Base-by-base conservation (phyloP, 805 yeast species). In the Candida oleophila region DNA sequence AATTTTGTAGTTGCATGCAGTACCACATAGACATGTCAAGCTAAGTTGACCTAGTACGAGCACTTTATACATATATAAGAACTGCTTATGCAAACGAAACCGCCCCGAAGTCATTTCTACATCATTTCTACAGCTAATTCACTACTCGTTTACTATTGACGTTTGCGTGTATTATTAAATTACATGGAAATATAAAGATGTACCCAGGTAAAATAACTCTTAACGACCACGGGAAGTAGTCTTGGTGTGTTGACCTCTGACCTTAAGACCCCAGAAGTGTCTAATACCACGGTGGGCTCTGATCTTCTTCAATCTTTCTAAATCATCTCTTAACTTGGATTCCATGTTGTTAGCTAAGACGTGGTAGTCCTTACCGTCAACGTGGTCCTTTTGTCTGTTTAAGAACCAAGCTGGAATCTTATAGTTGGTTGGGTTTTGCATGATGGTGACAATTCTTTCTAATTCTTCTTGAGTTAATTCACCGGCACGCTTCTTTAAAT, bases 201-300 rank as follows among this genome's bases (percentile, higher is more conserved):
- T 41, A 43, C 48, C 50, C 50, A 53, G 56, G 58, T 55, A 55
- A 52, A 53, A 46, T 52, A 54, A 60, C 21, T 33, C 49, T 64
- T 66, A 71, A 66, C 72, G 75, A 65, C 96, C 91, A 83, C 99
- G 90, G 77, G 97, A 96, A 69, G 99, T 94, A 76, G 99, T 92
- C 88, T 94, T 94, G 86, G 99, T 94, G 84, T 94, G 99, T 85
- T 94, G 99, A 82, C 99, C 99, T 86, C 99, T 90, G 78, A 95
- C 99, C 84, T 94, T 94, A 77, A 94, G 83, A 77, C 97, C 97
- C 98, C 97, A 94, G 92, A 85, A 91, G 85, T 94, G 99, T 87
- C 99, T 90, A 79, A 94, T 87, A 92, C 99, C 99, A 81, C 98
- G 85, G 94, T 94, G 99, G 73, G 98, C 82, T 86, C 99, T 95